Evolutionary conservation across 1,139 yeast genomes (phyloP), one percentile per base, ranked within the genome.

Genomic region (Protomyces inouyei): DNA sequence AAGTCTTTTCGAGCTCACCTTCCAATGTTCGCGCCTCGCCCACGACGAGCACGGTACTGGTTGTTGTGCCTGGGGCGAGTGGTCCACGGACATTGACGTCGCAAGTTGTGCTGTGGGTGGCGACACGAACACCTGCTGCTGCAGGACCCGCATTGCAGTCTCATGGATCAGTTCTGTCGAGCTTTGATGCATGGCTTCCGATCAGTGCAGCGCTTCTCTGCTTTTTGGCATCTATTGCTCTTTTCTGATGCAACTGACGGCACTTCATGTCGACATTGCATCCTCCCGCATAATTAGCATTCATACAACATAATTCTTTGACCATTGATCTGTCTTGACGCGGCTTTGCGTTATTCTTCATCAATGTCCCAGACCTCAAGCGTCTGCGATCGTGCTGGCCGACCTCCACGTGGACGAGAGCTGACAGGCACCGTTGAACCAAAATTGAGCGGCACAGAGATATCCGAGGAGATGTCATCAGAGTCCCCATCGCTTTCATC

Each of bases 91-190:
- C 61, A 10, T 36, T 18, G 2, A 57, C 61, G 3, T 25, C 54
- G 14, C 52, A 51, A 5, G 38, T 57, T 23, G 28, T 57, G 12
- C 38, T 57, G n/a, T 57, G 61, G 61, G 40, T 57, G 14, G 55
- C 61, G 9, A 57, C 48, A n/a, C 38, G 38, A 9, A 51, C 61
- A 14, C 52, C 55, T 2, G 32, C 32, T 5, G 32, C 32, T 28
- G 8, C 32, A 3, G 56, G 12, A 8, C 23, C 52, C 35, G 55
- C 48, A 21, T 51, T 57, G 16, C 61, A 57, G 40, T 57, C 61
- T 37, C 16, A 5, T 10, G 43, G 43, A 4, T 28, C 32, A 28
- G 32, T 1, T 28, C 32, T 28, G 32, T 4, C 32, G 8, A 28
- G 32, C 32, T 28, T 1, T 28, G 8, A 28, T 6, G 1, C 32